A percentile compares a stretch with the other conserved stretches of the same genome.
phyloP scores from a whole-genome alignment of 83 land plant species.

The Isoetes engelmannii region DNA sequence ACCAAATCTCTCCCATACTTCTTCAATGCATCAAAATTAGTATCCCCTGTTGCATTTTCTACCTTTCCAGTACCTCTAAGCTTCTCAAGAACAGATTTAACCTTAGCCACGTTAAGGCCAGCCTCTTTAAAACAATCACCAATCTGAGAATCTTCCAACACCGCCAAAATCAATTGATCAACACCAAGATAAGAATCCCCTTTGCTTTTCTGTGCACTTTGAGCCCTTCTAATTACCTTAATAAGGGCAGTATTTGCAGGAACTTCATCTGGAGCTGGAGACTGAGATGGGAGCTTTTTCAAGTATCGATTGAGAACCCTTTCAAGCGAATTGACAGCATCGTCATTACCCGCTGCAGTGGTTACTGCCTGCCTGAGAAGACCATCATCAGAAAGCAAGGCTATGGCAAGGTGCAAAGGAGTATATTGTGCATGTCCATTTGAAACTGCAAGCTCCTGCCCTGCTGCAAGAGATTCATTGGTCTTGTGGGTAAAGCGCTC shows the following conservation, averaged over 20 bases:
- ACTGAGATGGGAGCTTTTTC: conserved; percentile 74
- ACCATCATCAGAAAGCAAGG: conserved; percentile 58
- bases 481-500: conserved; percentile 88
- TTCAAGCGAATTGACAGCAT: conserved; percentile 47
- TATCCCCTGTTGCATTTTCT: conserved; percentile 78
- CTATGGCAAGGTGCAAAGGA: conserved; percentile 66
- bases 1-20: conserved; percentile 93
- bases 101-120: conserved; percentile 48
- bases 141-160: conserved; percentile 77
- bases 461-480: conserved; percentile 66
- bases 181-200: conserved; percentile 83
- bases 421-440: conserved; percentile 80
- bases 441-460: conserved; percentile 64
- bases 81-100: conserved; percentile 72
- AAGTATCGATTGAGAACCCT: conserved; percentile 54
- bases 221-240: conserved; percentile 67
- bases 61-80: conserved; percentile 70
- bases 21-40: conserved; percentile 77
- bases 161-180: conserved; percentile 74
- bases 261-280: conserved; percentile 76
- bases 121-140: conserved; percentile 61
- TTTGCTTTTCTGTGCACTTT: conserved; percentile 60
- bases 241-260: conserved; percentile 67
- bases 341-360: conserved; percentile 43
- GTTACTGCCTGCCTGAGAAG: conserved; percentile 60